A percentile compares a stretch with the other conserved stretches of the same genome.
phyloP scores from a whole-genome alignment of 495 filamentous ascomycete species.

The Penicillium subrubescens region DNA sequence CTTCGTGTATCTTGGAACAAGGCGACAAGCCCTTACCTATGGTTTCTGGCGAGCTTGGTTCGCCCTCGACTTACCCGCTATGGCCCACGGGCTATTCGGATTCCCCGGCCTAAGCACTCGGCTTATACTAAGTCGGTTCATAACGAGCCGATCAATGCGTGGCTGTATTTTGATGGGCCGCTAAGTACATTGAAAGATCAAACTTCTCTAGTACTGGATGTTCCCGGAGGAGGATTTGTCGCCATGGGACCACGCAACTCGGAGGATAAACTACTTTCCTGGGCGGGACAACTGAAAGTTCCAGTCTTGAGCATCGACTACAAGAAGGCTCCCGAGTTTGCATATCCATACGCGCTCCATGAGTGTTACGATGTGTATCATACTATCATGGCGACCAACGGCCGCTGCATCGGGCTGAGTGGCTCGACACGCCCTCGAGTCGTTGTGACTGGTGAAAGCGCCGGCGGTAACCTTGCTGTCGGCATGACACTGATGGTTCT shows the following conservation, averaged over 20 bases:
- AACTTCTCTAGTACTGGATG: slow-evolving; percentile 80
- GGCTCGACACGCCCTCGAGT: slow-evolving; percentile 71
- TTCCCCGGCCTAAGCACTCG: slow-evolving; percentile 75
- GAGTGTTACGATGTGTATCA: slow-evolving; percentile 96
- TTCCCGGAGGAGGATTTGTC: slow-evolving; percentile 93
- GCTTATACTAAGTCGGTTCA: slow-evolving; percentile 77
- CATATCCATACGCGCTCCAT: slow-evolving; percentile 93
- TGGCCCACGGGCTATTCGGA: slow-evolving; percentile 76
- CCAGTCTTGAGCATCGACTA: slow-evolving; percentile 92
- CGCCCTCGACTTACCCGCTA: slow-evolving; percentile 80
- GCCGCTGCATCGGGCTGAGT: slow-evolving; percentile 81
- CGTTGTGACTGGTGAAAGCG: slow-evolving; percentile 86
- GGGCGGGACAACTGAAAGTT: slow-evolving; percentile 81
- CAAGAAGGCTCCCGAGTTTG: slow-evolving; percentile 89
- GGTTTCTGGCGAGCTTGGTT: slow-evolving; percentile 65
- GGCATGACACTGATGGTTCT: slow-evolving; percentile 85
- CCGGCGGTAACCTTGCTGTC: slow-evolving; percentile 87
- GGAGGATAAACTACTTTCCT: slow-evolving; percentile 88
- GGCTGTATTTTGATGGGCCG: slow-evolving; percentile 94
- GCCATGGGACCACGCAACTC: slow-evolving; percentile 90
- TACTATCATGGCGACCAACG: slow-evolving; percentile 71
- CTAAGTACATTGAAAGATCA: slow-evolving; percentile 74
- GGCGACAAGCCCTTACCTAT: slow-evolving; percentile 78
- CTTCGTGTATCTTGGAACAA: slow-evolving; percentile 96
- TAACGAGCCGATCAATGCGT: slow-evolving; percentile 77